These are phyloP conservation scores for Neospermospora avenae DNA, from an alignment of 2,329 filamentous ascomycete genomes.

Conservation along the genomic window DNA sequence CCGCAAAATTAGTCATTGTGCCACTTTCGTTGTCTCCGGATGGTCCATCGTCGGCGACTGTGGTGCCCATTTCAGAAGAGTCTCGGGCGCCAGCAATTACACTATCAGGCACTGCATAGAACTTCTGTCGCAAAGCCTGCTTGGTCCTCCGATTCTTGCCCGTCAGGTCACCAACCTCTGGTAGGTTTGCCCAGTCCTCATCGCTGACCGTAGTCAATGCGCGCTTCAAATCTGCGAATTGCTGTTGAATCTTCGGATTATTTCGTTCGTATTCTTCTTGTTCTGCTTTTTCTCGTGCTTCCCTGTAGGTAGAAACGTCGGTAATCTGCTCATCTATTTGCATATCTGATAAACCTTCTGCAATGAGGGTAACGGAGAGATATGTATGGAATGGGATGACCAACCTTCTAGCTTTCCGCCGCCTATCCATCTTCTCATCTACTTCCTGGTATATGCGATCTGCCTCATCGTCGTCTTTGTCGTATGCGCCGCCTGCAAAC, in stretches of 20 bases:
- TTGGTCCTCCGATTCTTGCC: constrained; percentile 87
- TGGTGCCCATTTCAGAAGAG: constrained; percentile 78
- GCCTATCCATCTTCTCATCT: constrained; percentile 93
- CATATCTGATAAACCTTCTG: constrained; percentile 65
- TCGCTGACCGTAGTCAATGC: constrained; percentile 84
- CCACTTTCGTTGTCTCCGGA: constrained; percentile 62
- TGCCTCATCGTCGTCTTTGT: constrained; percentile 96
- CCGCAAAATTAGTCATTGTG: constrained; percentile 96
- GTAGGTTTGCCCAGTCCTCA: constrained; percentile 93
- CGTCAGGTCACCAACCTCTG: constrained; percentile 94
- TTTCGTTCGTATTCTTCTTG: constrained; percentile 93
- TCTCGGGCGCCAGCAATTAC: constrained; percentile 85
- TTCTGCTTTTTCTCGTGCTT: constrained; percentile 89
- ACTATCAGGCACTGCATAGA: constrained; percentile 96
- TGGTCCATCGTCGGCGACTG: constrained; percentile 74
- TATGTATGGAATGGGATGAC: constrained; percentile 41
- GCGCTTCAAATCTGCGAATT: constrained; percentile 94
- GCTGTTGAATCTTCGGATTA: constrained; percentile 96
- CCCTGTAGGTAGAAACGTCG: constrained; percentile 73
- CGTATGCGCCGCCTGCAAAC: constrained; percentile 93
- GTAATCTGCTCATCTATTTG: constrained; percentile 71
- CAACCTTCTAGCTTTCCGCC: constrained; percentile 83
- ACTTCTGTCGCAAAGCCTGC: constrained; percentile 77
- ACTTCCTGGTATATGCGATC: constrained; percentile 94
- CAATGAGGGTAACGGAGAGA: constrained; percentile 36